Evolutionary conservation across 352 stramenopile species (phyloP), one percentile per base, ranked within the genome.

Genomic region (Aphanomyces invadans): DNA sequence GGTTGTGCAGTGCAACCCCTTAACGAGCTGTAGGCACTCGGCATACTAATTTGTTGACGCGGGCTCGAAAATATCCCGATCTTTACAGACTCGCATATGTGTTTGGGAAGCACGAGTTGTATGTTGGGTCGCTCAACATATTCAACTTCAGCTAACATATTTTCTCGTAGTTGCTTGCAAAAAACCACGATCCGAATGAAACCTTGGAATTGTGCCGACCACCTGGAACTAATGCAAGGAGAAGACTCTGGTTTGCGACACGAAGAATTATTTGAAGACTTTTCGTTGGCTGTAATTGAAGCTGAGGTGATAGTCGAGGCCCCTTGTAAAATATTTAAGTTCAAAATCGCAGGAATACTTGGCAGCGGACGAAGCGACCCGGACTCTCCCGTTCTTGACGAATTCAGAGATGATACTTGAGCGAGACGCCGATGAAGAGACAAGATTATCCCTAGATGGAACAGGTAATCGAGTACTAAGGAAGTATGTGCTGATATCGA

Each of bases 191-290:
- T 10, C 21, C 46, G 46, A 54, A 54, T 57, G 17, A 57, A 57
- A 32, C 5, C 7, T 7, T 57, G 49, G 49, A 57, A 57, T 57
- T 57, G 49, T 26, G 21, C 4, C 29, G 49, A 57, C 11, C 49
- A 57, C 7, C 49, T 33, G 15, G 49, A 57, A 1, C 36, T 33
- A 7, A 57, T 29, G 11, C 25, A 57, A 57, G 49, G 49, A 33
- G 25, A 32, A 33, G 15, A 57, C 49, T 57, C 49, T 57, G 25
- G 2, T 29, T 33, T 57, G 25, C 11, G 49, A 32, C 19, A 57
- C 29, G 49, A 57, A 28, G 12, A 32, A 33, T n/a, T 57, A 57
- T 38, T 57, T 32, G 49, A 57, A 57, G 49, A 57, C 12, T 57
- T 57, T 57, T 57, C 49, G 29, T 38, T 57, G 1, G 49, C 49